Evolutionary conservation across 306 rosid genomes (phyloP), one percentile per base, ranked within the genome.

Genomic region (Malus orientalis): DNA sequence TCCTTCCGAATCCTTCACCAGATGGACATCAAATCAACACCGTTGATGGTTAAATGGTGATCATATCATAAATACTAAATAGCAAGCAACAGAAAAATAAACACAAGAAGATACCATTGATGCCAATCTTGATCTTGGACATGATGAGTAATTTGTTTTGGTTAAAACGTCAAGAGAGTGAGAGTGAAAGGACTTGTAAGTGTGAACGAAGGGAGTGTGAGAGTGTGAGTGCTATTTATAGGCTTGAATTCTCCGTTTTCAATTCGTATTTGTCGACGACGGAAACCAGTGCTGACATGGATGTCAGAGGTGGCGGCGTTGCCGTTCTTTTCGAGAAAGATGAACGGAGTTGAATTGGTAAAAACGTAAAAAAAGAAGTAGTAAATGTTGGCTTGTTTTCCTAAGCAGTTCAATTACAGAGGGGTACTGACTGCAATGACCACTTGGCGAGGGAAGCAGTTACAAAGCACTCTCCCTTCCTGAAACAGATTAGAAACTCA

Each of bases 101-200:
- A 63, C 2, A 12, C 53, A 32, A 49, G 29, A 11, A 54, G 79
- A 92, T 80, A 92, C 97, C 95, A 76, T 89, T 92, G 85, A 92
- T 91, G 38, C 95, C 97, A 71, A 92, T 89, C 91, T 85, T 92
- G 81, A 89, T 77, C 85, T 88, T 91, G 47, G 71, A 84, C 92
- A 91, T 91, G 81, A 74, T 30, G 55, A 71, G 16, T 14, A 36
- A 45, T 4, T 42, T 20, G 14, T 13, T 2, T 10, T n/a, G 42
- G 0, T 27, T 38, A 16, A 30, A 20, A 20, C 27, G 40, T 18
- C 40, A 8, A 25, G 5, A n/a, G 18, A 58, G n/a, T 58, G 44
- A 76, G n/a, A 67, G 59, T 20, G 44, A 58, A 13, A 19, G 23
- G 16, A 47, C 47, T 0, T 49, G 79, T 36, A 25, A 22, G 8